Evolutionary conservation across 2,329 filamentous ascomycete species (phyloP), one percentile per base, ranked within the genome.

Genomic region (Neofusicoccum parvum): DNA sequence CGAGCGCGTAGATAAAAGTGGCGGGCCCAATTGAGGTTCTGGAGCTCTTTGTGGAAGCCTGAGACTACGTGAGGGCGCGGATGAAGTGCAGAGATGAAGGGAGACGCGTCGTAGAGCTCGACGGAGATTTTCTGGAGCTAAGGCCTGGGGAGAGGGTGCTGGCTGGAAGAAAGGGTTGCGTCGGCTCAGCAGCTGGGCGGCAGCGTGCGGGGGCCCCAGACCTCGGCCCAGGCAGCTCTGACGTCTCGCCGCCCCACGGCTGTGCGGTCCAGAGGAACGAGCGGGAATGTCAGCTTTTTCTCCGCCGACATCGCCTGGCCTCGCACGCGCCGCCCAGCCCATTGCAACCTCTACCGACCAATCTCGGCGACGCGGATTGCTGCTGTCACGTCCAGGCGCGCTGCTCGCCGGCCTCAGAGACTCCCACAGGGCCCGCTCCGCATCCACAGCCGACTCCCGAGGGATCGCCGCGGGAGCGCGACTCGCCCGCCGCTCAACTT

Each of bases 161-260:
- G 46, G 7, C 34, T 32, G 41, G 48, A 62, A 12, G 12, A 27
- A 62, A 51, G 36, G 59, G 59, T 41, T 46, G 46, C 36, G 56
- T 60, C 43, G 56, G 56, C 54, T 59, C 41, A 45, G 27, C 20
- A 41, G 68, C 73, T 77, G 72, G 69, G 56, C 64, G 68, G 34
- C 51, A 64, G 49, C 27, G 70, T 53, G 49, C 37, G 64, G 66
- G 64, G 63, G 10, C 43, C 56, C 56, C 56, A 60, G 56, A 60
- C 56, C 56, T 60, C 56, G 56, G 56, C 41, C 56, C 56, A 60
- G 41, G 39, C 41, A 60, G 56, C 56, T 60, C 56, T 60, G 56
- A 60, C 56, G 56, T 48, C 32, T 20, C 4, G 14, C n/a, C 9
- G 56, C 56, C 56, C 56, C 43, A 60, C 56, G 43, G 20, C 56